phyloP scores from a whole-genome alignment of 164 flowering plant genomes.

The Magnolia changhungtana region DNA sequence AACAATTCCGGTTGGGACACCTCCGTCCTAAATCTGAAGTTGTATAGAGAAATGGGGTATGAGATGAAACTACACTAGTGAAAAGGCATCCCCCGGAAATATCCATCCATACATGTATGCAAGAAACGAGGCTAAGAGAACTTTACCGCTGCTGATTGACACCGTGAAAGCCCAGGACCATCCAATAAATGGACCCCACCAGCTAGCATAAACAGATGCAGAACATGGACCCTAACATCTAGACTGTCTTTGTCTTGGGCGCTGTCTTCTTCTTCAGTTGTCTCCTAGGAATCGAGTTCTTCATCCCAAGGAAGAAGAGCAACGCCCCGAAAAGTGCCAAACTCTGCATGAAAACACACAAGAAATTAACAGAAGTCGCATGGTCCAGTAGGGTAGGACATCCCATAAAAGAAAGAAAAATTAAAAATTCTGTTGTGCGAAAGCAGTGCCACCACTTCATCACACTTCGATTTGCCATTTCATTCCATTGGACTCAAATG shows the following conservation, averaged over 20 bases:
- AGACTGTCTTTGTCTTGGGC: conserved; percentile 49
- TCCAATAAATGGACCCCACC: background rate
- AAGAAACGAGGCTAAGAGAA: background rate
- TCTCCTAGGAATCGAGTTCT: conserved; percentile 50
- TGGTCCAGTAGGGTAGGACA: background rate
- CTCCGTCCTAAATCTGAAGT: background rate
- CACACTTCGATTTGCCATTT: too few species aligned
- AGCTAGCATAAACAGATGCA: background rate
- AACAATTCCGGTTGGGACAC: background rate
- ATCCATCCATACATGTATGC: background rate
- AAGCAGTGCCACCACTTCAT: too few species aligned
- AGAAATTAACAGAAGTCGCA: background rate
- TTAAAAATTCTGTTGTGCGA: too few species aligned
- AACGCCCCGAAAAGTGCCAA: conserved; percentile 65
- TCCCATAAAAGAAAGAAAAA: too few species aligned
- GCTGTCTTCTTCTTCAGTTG: conserved; percentile 40
- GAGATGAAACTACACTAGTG: background rate
- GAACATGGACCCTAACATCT: conserved; percentile 6
- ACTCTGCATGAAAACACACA: conserved; percentile 30
- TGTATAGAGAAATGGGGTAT: background rate
- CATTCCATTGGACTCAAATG: too few species aligned
- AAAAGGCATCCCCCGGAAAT: background rate
- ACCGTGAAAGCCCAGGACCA: background rate
- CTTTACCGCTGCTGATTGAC: too few species aligned
- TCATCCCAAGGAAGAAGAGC: conserved; percentile 69